Evolutionary conservation across 2,329 filamentous ascomycete genomes (phyloP).

Genomic region (Penicillium rolfsii): DNA sequence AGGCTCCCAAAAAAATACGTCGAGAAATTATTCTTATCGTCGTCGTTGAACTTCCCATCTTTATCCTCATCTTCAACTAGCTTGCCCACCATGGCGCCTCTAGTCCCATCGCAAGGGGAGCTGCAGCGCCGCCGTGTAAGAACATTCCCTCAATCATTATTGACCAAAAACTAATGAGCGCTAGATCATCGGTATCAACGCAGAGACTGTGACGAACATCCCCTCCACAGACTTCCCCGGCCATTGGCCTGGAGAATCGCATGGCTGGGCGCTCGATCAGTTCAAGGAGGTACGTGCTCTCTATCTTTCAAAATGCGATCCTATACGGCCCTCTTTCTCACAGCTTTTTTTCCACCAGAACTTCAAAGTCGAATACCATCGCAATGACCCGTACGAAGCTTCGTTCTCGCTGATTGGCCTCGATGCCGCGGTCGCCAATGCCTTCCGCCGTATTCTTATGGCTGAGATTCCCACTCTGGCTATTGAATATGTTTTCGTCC

Average conservation of each 20-base stretch:
- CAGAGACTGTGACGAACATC: slow-evolving; percentile 88
- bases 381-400: slow-evolving; percentile 74
- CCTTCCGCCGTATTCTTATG: slow-evolving; percentile 94
- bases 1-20: slow-evolving; percentile 39
- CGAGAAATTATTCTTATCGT: slow-evolving; percentile 35
- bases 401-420: slow-evolving; percentile 90
- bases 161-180: slow-evolving; percentile 10
- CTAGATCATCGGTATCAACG: slow-evolving; percentile 82
- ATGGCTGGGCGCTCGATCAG: slow-evolving; percentile 73
- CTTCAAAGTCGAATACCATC: slow-evolving; percentile 79
- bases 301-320: neutral
- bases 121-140: slow-evolving; percentile 49
- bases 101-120: slow-evolving; percentile 48
- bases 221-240: slow-evolving; percentile 89
- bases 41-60: slow-evolving; percentile 26
- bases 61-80: slow-evolving; percentile 25
- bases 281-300: slow-evolving; percentile 62
- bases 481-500: slow-evolving; percentile 89
- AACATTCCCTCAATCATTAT: slow-evolving; percentile 10
- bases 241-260: slow-evolving; percentile 86
- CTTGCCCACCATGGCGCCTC: slow-evolving; percentile 45
- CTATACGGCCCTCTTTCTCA: neutral
- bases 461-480: slow-evolving; percentile 92
- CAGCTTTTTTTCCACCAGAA: slow-evolving; percentile 47
- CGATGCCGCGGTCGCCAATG: slow-evolving; percentile 92